Evolutionary conservation across 306 rosid species (phyloP), one percentile per base, ranked within the genome.

Genomic region (Castanea crenata): DNA sequence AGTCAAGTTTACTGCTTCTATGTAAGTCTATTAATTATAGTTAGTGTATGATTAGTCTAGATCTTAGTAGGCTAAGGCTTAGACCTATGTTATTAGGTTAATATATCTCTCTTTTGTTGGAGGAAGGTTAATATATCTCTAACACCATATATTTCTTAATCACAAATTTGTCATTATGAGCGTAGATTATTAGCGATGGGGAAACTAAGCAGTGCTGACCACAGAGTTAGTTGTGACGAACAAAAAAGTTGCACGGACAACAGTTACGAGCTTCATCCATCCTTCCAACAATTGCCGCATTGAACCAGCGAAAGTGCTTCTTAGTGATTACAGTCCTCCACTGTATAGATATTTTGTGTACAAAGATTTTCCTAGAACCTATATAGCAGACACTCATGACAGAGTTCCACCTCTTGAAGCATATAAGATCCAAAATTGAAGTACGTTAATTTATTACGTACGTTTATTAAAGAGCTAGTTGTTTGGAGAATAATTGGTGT

Each of bases 131-230:
- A 38, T 6, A 7, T 38, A 38, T 38, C 10, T 38, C 44, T 1
- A 38, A 7, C 0, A 38, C 10, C 10, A 7, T 38, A 38, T 7
- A 7, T 6, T 6, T 38, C 2, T 9, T 38, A 9, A 7, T 7
- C 44, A 38, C 44, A 38, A 38, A 38, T 38, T 63, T 5, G n/a
- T 55, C 19, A 76, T 65, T 69, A 38, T 27, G 44, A 31, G 5
- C 74, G 55, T 62, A 78, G 76, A 57, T 71, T 75, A 71, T 75
- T 61, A 78, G 81, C 70, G 75, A 75, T 6, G 52, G 83, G 85
- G 74, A 81, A 78, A 46, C 67, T 81, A 44, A 55, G 54, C 25
- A 63, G 81, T 75, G 83, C 69, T 49, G 77, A 74, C 31, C 82
- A 83, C 20, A 58, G 69, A 69, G 73, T 52, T 78, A 69, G 73